Base-by-base conservation (phyloP, 2,329 filamentous ascomycete genomes). In the Rasamsonia emersonii region DNA sequence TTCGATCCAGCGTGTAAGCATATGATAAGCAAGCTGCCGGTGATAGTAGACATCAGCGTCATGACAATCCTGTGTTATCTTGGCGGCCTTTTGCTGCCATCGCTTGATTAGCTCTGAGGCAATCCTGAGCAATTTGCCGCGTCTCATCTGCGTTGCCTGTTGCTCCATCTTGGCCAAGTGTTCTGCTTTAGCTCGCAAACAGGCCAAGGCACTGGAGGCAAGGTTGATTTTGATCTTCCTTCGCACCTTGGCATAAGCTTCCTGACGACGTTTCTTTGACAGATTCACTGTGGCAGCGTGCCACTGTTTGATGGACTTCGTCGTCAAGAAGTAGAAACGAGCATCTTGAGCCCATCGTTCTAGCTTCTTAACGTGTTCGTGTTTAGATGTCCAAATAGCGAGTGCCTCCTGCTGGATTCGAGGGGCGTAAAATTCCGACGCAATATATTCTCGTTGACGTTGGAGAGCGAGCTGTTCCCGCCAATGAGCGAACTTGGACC, bases 291-390 rank as follows among this genome's bases (percentile, higher is more conserved):
- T 68, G 13, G 67, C 64, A 23, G 59, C 54, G 14, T 60, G 63
- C 73, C 73, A 77, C 9, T 51, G 49, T 40, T 67, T 71, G 31
- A 77, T 42, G 2, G 61, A 54, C 24, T 55, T 59, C 5, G 59
- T 73, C 24, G 64, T 56, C n/a, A 70, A 46, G 21, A 73, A 69
- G 46, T 74, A 78, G 41, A 70, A 77, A 8, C 62, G 55, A 15
- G 72, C 73, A 48, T 72, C 65, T n/a, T 53, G 52, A 16, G 73
- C 68, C 70, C 69, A 72, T 15, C 56, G 57, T 25, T 70, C 61
- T 26, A 77, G 50, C 42, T 67, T 61, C 16, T 53, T 45, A 8
- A 67, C 50, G 40, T 73, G 62, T 10, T 61, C 51, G 9, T 46
- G 40, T 28, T 53, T 56, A 5, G 47, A 47, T 24, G 36, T 51